Percentiles rank a stretch among this genome's conserved stretches.
Evolutionary conservation across 257 asterid species (phyloP).

Genomic region (Solanum tarijense): DNA sequence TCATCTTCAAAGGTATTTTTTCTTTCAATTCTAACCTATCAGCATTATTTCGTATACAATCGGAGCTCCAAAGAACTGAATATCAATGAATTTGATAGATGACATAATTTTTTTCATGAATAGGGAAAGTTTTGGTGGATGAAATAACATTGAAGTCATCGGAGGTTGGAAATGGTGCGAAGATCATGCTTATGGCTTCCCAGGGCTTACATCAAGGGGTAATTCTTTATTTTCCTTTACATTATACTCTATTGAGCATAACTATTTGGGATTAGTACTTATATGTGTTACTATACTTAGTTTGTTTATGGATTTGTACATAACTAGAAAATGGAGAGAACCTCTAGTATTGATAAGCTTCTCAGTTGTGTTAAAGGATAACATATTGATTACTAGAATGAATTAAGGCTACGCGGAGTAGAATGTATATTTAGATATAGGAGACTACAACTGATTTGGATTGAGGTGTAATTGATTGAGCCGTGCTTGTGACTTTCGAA

Average conservation of each 20-base stretch:
- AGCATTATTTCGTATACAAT: not conserved
- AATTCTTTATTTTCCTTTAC: not conserved
- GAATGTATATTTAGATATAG: not conserved
- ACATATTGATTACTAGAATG: not conserved
- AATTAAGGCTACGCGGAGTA: not conserved
- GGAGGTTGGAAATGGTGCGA: constrained; percentile 46
- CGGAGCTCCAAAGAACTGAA: not conserved
- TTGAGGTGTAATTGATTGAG: not conserved
- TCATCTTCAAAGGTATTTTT: constrained; percentile 62
- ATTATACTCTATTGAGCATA: not conserved
- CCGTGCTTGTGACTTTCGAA: not conserved
- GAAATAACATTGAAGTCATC: constrained; percentile 47
- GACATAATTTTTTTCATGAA: not conserved
- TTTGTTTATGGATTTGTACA: not conserved
- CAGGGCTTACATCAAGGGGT: constrained; percentile 96
- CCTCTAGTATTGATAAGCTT: not conserved
- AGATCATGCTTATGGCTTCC: constrained; percentile 90
- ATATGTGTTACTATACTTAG: not conserved
- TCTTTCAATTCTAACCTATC: not conserved
- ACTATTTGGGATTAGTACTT: not conserved
- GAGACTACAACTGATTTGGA: not conserved
- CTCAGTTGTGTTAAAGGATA: not conserved
- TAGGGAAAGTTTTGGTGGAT: constrained; percentile 62
- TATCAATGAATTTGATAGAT: not conserved
- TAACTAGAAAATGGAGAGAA: not conserved